Evolutionary conservation across 345 rosid genomes (phyloP).

Genomic region (Citrus unshiu): DNA sequence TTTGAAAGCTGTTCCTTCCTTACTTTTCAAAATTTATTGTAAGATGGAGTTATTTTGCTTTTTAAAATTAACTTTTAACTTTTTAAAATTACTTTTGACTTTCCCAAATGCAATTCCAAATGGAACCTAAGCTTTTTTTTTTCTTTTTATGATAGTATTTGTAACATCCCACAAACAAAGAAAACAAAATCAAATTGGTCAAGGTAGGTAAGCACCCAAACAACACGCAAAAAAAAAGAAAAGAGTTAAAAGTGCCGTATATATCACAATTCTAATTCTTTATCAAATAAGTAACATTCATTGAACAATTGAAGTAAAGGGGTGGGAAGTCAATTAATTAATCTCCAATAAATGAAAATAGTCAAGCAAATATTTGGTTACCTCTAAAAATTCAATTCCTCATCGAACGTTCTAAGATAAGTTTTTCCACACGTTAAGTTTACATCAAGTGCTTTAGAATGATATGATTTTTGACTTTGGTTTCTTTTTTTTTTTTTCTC

Average conservation of each 20-base stretch:
- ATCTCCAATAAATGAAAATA: background rate
- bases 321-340: no score
- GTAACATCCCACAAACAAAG: background rate
- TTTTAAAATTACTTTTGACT: no score
- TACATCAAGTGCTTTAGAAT: background rate
- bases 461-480: no score
- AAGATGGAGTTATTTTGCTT: no score
- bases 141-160: background rate
- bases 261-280: no score
- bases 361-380: background rate
- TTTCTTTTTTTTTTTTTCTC: no score
- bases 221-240: background rate
- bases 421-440: background rate
- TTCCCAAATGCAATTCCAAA: background rate
- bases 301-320: no score
- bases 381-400: no score
- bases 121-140: background rate
- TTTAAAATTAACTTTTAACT: no score
- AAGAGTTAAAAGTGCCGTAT: no score
- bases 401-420: background rate
- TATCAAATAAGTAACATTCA: no score
- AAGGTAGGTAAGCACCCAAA: background rate
- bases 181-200: background rate
- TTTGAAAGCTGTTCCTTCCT: rapidly evolving
- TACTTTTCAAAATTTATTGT: rapidly evolving